Conservation (phyloP, 306 rosid genomes). For the Leucaena leucocephala region DNA sequence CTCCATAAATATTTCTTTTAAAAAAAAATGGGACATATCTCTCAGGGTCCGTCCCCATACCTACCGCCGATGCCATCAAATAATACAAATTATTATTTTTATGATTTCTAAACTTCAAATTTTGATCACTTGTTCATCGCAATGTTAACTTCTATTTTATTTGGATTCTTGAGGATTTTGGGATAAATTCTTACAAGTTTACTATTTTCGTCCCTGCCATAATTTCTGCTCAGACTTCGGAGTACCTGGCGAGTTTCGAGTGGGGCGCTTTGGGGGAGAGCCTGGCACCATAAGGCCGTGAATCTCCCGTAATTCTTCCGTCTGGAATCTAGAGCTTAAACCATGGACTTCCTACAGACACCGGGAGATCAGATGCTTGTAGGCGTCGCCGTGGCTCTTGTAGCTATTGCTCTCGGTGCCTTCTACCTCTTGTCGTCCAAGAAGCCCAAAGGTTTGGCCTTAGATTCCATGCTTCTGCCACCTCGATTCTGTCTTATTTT, state of each 20-base stretch:
- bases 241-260: neutral
- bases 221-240: neutral
- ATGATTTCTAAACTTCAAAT: no score
- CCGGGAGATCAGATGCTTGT: slow-evolving; percentile 60
- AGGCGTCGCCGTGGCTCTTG: slow-evolving; percentile 61
- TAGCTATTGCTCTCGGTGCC: slow-evolving; percentile 64
- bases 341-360: slow-evolving; percentile 66
- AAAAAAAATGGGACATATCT: no score
- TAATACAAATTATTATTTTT: no score
- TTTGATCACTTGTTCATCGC: no score
- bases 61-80: no score
- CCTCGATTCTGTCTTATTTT: slow-evolving; percentile 10
- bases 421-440: slow-evolving; percentile 59
- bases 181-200: no score
- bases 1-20: no score
- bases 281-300: neutral
- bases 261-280: neutral
- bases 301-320: neutral
- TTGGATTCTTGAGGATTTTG: no score
- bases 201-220: neutral
- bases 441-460: slow-evolving; percentile 65
- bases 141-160: no score
- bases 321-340: neutral
- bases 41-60: no score
- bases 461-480: neutral